Conservation (phyloP, 2,329 filamentous ascomycete genomes). For the Microascus cirrosus region DNA sequence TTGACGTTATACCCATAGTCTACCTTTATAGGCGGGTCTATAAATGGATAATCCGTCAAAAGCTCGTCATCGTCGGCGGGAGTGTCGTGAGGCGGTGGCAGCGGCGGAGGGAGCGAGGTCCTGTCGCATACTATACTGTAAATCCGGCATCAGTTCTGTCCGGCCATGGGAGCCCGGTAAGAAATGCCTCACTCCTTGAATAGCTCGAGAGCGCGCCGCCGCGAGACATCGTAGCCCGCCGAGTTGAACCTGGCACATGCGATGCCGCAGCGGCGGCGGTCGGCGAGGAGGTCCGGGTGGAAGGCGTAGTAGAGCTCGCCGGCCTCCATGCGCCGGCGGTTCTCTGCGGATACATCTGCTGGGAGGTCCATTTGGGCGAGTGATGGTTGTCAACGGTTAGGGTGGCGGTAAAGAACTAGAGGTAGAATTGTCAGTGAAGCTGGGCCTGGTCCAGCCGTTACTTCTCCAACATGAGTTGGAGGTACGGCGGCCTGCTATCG, state of each 20-base stretch:
- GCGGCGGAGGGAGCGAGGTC: conserved; percentile 50
- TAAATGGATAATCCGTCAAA: conserved; percentile 54
- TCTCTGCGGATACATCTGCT: conserved; percentile 20
- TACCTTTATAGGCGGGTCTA: conserved; percentile 57
- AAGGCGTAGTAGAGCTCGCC: conserved; percentile 70
- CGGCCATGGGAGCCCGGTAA: not conserved
- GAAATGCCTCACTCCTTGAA: conserved; percentile 56
- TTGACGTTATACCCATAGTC: conserved; percentile 72
- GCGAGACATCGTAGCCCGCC: conserved; percentile 39
- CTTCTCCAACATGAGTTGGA: no score
- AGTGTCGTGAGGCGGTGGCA: conserved; percentile 35
- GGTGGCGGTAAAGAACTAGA: not conserved
- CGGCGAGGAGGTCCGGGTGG: conserved; percentile 52
- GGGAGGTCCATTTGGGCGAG: not conserved
- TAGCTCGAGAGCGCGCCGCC: conserved; percentile 53
- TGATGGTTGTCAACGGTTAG: not conserved
- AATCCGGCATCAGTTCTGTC: not conserved
- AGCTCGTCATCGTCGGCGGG: conserved; percentile 47
- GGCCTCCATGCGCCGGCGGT: conserved; percentile 44
- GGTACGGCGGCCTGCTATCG: no score
- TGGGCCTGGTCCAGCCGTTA: no score
- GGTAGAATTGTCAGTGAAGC: not conserved
- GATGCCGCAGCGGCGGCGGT: conserved; percentile 48
- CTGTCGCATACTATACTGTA: conserved; percentile 48
- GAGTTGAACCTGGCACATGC: conserved; percentile 56